These are phyloP conservation scores for Leccinum truebloodii DNA, from an alignment of 768 basidiomycete genomes.

Conservation along the genomic window DNA sequence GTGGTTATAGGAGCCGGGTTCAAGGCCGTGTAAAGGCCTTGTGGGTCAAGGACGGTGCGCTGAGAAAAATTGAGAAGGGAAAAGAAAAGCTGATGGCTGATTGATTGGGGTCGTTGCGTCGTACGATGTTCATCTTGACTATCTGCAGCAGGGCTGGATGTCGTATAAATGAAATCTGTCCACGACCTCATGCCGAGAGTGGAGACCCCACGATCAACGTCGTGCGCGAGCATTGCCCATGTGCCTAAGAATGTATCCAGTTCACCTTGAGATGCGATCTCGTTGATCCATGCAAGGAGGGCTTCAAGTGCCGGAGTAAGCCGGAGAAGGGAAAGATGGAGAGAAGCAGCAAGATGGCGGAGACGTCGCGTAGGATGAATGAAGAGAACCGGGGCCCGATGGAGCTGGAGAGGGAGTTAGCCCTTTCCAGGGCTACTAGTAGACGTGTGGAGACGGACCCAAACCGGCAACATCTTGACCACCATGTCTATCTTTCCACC, in stretches of 20 bases:
- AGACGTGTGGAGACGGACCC: slow-evolving; percentile 60
- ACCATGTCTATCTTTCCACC: slow-evolving; percentile 31
- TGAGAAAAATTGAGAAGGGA: slow-evolving; percentile 54
- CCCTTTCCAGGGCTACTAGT: slow-evolving; percentile 1
- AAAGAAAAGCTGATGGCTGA: slow-evolving; percentile 34
- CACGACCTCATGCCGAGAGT: slow-evolving; percentile 53
- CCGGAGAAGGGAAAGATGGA: slow-evolving; percentile 67
- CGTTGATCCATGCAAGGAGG: slow-evolving; percentile 50
- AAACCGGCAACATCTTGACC: slow-evolving; percentile 79
- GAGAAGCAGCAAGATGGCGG: slow-evolving; percentile 55
- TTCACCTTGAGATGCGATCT: slow-evolving; percentile 49
- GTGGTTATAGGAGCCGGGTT: slow-evolving; percentile 60
- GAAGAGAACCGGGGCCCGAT: slow-evolving; percentile 82
- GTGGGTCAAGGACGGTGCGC: slow-evolving; percentile 60
- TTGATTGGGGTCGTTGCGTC: slow-evolving; percentile 2
- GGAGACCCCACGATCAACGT: slow-evolving; percentile 66
- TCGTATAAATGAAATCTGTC: slow-evolving; percentile 37
- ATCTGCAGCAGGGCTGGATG: slow-evolving; percentile 8
- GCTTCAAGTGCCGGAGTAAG: slow-evolving; percentile 50
- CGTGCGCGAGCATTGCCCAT: slow-evolving; percentile 73
- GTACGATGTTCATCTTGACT: slow-evolving; percentile 1
- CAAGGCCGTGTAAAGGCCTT: slow-evolving; percentile 54
- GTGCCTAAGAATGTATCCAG: slow-evolving; percentile 63
- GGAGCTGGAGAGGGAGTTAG: slow-evolving; percentile 51
- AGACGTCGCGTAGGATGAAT: slow-evolving; percentile 80